phyloP scores from a whole-genome alignment of 208 protist genomes.

The Trichomonas gallinae region DNA sequence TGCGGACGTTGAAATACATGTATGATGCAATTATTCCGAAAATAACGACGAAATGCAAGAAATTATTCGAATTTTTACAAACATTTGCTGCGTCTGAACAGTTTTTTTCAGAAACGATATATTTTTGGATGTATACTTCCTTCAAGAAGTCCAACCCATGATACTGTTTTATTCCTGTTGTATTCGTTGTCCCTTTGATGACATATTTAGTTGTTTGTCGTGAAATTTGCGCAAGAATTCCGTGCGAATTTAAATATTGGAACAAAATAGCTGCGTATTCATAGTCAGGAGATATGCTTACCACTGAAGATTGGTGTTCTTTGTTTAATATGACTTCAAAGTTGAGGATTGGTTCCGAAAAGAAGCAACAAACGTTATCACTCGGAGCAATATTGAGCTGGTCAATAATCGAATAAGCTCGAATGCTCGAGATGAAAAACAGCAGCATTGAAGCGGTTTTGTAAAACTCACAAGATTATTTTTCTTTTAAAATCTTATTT shows the following conservation, averaged over 20 bases:
- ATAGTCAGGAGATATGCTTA: background rate
- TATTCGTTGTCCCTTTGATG: background rate
- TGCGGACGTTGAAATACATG: background rate
- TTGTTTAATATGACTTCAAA: background rate
- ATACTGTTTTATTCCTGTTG: background rate
- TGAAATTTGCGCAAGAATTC: background rate
- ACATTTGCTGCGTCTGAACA: background rate
- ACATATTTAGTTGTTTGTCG: background rate
- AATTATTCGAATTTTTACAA: background rate
- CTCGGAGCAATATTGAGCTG: background rate
- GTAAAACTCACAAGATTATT: too few species aligned
- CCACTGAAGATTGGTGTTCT: background rate
- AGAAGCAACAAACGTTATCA: background rate
- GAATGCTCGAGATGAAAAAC: background rate
- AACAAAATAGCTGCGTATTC: background rate
- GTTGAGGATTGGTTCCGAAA: background rate
- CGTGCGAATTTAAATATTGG: background rate
- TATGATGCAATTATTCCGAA: background rate
- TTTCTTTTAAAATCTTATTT: too few species aligned
- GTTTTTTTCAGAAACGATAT: background rate
- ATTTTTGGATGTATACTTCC: background rate
- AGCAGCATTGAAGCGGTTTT: background rate
- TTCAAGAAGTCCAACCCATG: background rate
- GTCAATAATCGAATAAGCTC: background rate
- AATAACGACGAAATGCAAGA: background rate